Evolutionary conservation across 805 yeast genomes (phyloP).

Genomic region (Metschnikowia arizonensis): DNA sequence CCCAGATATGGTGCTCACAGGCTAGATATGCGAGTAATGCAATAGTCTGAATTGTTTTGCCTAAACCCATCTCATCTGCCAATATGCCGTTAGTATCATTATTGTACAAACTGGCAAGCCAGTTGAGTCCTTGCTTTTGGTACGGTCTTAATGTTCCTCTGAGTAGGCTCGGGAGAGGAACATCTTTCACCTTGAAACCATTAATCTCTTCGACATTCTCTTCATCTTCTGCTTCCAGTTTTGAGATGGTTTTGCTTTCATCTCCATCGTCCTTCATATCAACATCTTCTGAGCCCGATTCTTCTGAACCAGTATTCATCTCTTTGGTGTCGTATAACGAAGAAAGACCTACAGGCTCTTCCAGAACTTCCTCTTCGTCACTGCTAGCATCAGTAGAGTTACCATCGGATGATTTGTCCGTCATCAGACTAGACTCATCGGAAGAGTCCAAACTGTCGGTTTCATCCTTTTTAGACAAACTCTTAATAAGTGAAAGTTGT

Average conservation of each 20-base stretch:
- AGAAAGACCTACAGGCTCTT: neutral
- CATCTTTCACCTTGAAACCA: constrained; percentile 50
- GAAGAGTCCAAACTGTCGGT: constrained; percentile 20
- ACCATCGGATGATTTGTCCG: constrained; percentile 17
- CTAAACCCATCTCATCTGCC: constrained; percentile 99
- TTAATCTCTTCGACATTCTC: constrained; percentile 33
- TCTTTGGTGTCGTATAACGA: constrained; percentile 5
- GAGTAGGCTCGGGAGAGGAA: constrained; percentile 70
- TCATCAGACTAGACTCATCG: constrained; percentile 19
- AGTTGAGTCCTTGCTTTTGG: constrained; percentile 93
- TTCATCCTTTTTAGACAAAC: constrained; percentile 11
- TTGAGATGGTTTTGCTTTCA: neutral
- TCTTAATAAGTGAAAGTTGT: constrained; percentile 28
- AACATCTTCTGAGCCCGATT: neutral
- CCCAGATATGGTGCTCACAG: constrained; percentile 93
- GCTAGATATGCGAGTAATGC: constrained; percentile 83
- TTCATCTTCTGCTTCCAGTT: constrained; percentile 12
- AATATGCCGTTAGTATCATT: constrained; percentile 92
- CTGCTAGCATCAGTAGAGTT: constrained; percentile 2
- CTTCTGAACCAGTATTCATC: constrained; percentile 1
- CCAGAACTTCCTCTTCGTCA: neutral
- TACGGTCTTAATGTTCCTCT: constrained; percentile 84
- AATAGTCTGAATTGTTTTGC: constrained; percentile 95
- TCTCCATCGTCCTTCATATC: neutral
- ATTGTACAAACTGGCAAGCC: constrained; percentile 93